Evolutionary conservation across 2,329 filamentous ascomycete genomes (phyloP), one percentile per base, ranked within the genome.

Genomic region (Arthrobotrys pseudoclavata): DNA sequence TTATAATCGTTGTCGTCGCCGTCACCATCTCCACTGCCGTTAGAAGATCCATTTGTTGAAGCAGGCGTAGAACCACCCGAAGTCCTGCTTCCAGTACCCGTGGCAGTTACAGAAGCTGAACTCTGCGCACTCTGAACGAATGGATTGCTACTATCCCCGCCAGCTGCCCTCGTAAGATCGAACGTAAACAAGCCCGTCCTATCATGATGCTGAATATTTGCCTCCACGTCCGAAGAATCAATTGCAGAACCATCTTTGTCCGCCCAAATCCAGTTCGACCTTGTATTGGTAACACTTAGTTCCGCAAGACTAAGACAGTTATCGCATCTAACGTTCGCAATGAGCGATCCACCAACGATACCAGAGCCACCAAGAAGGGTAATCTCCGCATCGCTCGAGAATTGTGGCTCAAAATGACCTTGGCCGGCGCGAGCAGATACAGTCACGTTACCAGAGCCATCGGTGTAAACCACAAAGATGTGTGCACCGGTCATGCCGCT

Each of bases 201-300:
- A 80, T 88, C 86, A 80, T 90, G 89, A 61, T 84, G 79, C 4
- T 74, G 45, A 74, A 90, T 87, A 6, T 26, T 64, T 1, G 84
- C 85, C 4, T 82, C 81, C 3, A 69, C 74, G 79, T 84, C 85
- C 0, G 83, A 83, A 29, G 86, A 86, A 64, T 85, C 84, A 31
- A 90, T 81, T 3, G 86, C 80, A 18, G 70, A 40, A 2, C 88
- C 88, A 3, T 71, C 18, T 79, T 84, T 86, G 86, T 87, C 88
- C 0, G 87, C 88, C 7, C 85, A 85, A 68, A 90, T 87, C 87
- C 88, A 90, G 50, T 81, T 79, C 13, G 85, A 83, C 37, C 80
- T 79, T 10, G 83, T 83, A 61, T 84, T 84, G 4, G 81, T 79
- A 13, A 87, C 82, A 42, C 84, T 81, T 69, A 89, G 82, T 24